Base-by-base conservation (phyloP, 2,329 filamentous ascomycete species). In the Exutisphaerella laricina region DNA sequence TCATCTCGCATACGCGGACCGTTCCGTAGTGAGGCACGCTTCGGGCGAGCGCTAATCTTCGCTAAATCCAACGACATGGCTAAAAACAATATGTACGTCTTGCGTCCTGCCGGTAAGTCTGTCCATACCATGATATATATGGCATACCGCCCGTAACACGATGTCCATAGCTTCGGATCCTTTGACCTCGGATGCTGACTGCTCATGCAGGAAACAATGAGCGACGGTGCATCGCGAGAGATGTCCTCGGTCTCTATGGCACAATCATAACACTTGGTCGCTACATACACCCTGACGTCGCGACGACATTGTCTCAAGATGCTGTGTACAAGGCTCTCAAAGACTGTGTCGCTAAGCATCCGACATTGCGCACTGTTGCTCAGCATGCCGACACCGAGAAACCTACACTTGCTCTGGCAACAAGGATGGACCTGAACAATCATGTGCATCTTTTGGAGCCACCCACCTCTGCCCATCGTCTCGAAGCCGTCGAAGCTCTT, bases 171-270 rank as follows among this genome's bases (percentile, higher is more conserved):
- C n/a, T n/a, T n/a, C n/a, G n/a, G n/a, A n/a, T n/a, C n/a, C n/a
- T n/a, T n/a, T n/a, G n/a, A n/a, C n/a, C n/a, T n/a, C n/a, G n/a
- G n/a, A n/a, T n/a, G n/a, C 25, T 23, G 30, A 35, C 20, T 20
- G 10, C 20, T 4, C 2, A 9, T 4, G 9, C 40, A 46, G 49
- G 43, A 16, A 31, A 39, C 8, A 42, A 42, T 16, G 69, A 72
- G 49, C 61, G 56, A 17, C 64, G 69, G 5, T 67, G 60, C 25
- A 69, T 70, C 32, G 59, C 56, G 14, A 59, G 69, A 17, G 67
- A 72, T 45, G 57, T 62, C 20, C 55, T 70, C 4, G 65, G 62
- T 1, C 63, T 64, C 42, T 71, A 71, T 51, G 58, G 68, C 38
- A 62, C 59, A 2, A 54, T 72, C 16, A 52, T 67, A 22, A 55